Conservation (phyloP, 768 basidiomycete species). For the Leccinum pellstonianum region DNA sequence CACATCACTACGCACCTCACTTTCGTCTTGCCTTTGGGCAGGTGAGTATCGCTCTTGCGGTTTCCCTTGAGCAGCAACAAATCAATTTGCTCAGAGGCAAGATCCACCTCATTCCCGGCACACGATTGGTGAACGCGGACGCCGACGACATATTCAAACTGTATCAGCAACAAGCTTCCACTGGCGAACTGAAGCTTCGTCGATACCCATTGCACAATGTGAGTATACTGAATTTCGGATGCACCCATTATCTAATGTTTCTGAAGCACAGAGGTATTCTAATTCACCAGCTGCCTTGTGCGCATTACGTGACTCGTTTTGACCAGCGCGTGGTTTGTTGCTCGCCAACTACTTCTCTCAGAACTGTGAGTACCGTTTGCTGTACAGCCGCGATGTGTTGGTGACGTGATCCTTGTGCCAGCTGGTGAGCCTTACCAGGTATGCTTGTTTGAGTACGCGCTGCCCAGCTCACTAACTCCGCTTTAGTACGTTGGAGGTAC, state of each 20-base stretch:
- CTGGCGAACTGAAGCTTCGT: conserved; percentile 58
- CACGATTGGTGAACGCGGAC: conserved; percentile 35
- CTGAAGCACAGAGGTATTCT: conserved; percentile 66
- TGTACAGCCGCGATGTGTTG: neutral
- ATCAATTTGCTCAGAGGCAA: conserved; percentile 41
- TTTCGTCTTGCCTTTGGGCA: conserved; percentile 48
- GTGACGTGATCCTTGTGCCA: conserved; percentile 28
- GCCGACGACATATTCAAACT: conserved; percentile 59
- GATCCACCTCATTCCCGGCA: conserved; percentile 54
- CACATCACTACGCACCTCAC: conserved; percentile 38
- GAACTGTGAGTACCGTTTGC: conserved; percentile 54
- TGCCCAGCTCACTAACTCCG: conserved; percentile 8
- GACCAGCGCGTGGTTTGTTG: conserved; percentile 61
- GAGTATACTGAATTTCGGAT: conserved; percentile 11
- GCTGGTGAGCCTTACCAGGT: conserved; percentile 84
- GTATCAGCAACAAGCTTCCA: conserved; percentile 65
- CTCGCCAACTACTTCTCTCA: conserved; percentile 85
- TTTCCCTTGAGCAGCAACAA: neutral
- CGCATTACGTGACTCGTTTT: conserved; percentile 7
- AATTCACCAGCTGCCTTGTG: neutral
- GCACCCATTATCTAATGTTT: conserved; percentile 10
- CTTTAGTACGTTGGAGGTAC: conserved; percentile 75
- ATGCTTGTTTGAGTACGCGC: conserved; percentile 11
- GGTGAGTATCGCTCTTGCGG: conserved; percentile 33
- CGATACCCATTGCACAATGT: conserved; percentile 73